A percentile compares a stretch with the other conserved stretches of the same genome.
Evolutionary conservation across 257 asterid species (phyloP).

Genomic region (Rubia yunnanensis): DNA sequence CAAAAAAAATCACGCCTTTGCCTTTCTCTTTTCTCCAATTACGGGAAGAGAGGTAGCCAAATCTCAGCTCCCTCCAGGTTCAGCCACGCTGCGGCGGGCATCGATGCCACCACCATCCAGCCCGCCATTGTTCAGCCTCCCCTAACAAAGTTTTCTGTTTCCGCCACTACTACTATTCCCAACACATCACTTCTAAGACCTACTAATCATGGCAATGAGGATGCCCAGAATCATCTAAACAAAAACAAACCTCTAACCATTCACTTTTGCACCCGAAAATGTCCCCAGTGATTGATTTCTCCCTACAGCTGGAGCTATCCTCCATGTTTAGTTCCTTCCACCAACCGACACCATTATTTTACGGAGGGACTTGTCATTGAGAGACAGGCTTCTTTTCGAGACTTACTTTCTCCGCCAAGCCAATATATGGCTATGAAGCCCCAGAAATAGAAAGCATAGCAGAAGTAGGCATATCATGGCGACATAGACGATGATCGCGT

Average conservation of each 20-base stretch:
- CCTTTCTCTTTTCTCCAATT: no score
- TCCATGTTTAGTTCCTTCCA: conserved; percentile 35
- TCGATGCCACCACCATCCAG: no score
- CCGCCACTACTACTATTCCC: no score
- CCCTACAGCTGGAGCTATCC: conserved; percentile 55
- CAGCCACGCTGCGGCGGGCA: no score
- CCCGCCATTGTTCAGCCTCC: no score
- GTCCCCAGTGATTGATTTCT: conserved; percentile 5
- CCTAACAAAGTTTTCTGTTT: no score
- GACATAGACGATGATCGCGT: conserved; percentile 53
- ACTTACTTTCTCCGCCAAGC: conserved; percentile 50
- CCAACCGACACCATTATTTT: conserved; percentile 26
- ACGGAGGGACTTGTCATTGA: conserved; percentile 51
- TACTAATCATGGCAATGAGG: not conserved
- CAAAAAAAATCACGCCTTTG: no score
- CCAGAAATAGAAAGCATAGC: conserved; percentile 73
- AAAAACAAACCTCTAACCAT: not conserved
- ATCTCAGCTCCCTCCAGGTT: no score
- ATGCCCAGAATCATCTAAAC: not conserved
- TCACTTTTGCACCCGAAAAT: no score
- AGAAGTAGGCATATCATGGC: conserved; percentile 52
- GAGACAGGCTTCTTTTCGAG: conserved; percentile 48
- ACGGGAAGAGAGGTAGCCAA: no score
- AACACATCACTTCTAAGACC: not conserved
- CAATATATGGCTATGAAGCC: conserved; percentile 40